Evolutionary conservation across 1,284 basidiomycete species (phyloP), one percentile per base, ranked within the genome.

Genomic region (Vanrija humicola): DNA sequence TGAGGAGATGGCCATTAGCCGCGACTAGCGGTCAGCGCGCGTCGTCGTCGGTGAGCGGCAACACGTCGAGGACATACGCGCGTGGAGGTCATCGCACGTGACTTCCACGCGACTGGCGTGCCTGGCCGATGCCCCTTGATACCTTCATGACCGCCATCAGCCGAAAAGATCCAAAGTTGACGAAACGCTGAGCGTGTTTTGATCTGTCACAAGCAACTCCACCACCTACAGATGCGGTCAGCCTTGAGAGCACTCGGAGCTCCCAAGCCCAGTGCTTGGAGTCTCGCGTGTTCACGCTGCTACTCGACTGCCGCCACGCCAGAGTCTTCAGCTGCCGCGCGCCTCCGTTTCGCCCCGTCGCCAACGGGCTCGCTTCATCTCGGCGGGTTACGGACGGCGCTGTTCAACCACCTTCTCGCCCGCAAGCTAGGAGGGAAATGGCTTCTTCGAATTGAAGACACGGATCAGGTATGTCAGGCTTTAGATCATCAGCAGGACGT

Each of bases 321-420:
- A 28, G 25, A 21, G 34, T 48, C 40, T 3, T 48, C 50, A 3
- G 39, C 46, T 28, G 44, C 55, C 19, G 65, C 73, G 8, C 69
- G 80, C 48, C 67, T 98, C 8, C 86, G 95, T 7, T 98, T 99
- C 74, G 95, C 95, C 0, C 95, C 96, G 0, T 98, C 95, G 0
- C 96, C 96, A 0, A 99, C 96, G 0, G 95, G 96, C 3, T 83
- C 86, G 46, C 80, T 98, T 2, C 95, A 98, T 76, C 84, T 99
- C 1, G 95, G 95, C 2, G 95, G 96, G 0, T 83, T 99, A n/a
- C 80, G 96, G 18, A 98, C 94, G 47, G 96, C 94, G 0, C 80
- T 98, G 4, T 94, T 94, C 78, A 98, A 98, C 72, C 83, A 97
- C 68, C 78, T 98, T 0, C 86, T 88, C 55, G 89, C 93, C 1